Conservation (phyloP, 2,329 filamentous ascomycete genomes). For the Colletotrichum sp. region DNA sequence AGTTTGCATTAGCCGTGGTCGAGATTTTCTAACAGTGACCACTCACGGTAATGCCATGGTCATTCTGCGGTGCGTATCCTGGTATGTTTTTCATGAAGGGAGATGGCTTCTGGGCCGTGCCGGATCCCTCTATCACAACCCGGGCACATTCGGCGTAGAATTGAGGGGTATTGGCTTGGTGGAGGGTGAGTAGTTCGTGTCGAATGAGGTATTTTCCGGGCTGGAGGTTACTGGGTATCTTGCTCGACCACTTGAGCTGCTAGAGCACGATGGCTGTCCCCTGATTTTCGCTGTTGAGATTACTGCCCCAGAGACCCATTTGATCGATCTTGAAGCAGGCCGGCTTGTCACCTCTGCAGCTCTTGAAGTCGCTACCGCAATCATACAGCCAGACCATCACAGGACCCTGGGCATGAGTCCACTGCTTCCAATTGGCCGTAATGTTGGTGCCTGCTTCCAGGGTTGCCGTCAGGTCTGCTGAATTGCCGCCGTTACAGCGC, state of each 20-base stretch:
- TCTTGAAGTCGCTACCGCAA: constrained; percentile 47
- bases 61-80: constrained; percentile 44
- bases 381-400: constrained; percentile 62
- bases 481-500: constrained; percentile 60
- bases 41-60: constrained; percentile 51
- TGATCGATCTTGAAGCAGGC: constrained; percentile 66
- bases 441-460: constrained; percentile 51
- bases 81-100: constrained; percentile 49
- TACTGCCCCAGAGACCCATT: constrained; percentile 49
- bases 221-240: constrained; percentile 51
- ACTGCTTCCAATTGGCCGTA: constrained; percentile 57
- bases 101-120: constrained; percentile 44
- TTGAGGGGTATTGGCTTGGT: constrained; percentile 55
- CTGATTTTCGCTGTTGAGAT: constrained; percentile 49
- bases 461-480: constrained; percentile 46
- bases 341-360: constrained; percentile 55
- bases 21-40: too few species aligned
- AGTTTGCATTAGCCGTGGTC: background rate
- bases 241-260: constrained; percentile 47
- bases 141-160: constrained; percentile 64
- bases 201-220: constrained; percentile 61
- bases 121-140: constrained; percentile 52
- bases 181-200: constrained; percentile 60
- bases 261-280: constrained; percentile 47
- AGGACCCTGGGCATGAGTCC: constrained; percentile 62